A percentile compares a stretch with the other conserved stretches of the same genome.
Evolutionary conservation across 768 basidiomycete species (phyloP).

Genomic region (Podaxis carcinomalis): DNA sequence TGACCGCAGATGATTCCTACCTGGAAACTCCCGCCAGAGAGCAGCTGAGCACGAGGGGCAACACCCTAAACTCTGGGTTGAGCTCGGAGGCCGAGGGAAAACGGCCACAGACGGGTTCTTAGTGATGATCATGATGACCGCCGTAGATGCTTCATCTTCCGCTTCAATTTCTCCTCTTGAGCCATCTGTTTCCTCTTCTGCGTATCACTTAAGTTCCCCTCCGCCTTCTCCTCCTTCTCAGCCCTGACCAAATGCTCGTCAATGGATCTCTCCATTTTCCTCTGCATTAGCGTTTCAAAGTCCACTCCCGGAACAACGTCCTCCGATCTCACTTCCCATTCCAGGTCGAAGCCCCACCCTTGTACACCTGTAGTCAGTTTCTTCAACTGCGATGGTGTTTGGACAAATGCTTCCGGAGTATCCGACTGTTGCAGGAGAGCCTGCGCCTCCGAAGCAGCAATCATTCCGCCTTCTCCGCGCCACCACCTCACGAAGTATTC

Average conservation of each 20-base stretch:
- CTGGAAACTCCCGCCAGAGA: background rate
- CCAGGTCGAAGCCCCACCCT: constrained; percentile 86
- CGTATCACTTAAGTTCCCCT: constrained; percentile 60
- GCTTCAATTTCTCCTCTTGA: constrained; percentile 35
- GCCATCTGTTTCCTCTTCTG: constrained; percentile 60
- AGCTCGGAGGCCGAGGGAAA: background rate
- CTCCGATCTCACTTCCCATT: constrained; percentile 48
- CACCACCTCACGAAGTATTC: constrained; percentile 86
- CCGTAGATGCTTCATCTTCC: constrained; percentile 27
- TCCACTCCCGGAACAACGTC: constrained; percentile 18
- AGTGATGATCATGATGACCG: constrained; percentile 5
- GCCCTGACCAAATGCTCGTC: constrained; percentile 43
- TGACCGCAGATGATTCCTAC: background rate
- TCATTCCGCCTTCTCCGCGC: constrained; percentile 67
- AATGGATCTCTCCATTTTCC: constrained; percentile 70
- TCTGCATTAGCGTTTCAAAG: constrained; percentile 39
- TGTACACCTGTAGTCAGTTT: constrained; percentile 23
- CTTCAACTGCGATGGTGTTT: constrained; percentile 4
- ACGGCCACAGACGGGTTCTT: background rate
- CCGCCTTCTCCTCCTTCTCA: constrained; percentile 47
- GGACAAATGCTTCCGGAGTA: background rate
- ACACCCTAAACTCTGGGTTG: background rate
- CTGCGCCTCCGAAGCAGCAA: constrained; percentile 31
- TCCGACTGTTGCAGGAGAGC: background rate
- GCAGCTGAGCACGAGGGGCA: background rate